Percentiles rank a stretch among this genome's conserved stretches.
These are phyloP conservation scores for Tolypocladium album DNA, from an alignment of 2,329 filamentous ascomycete species.

Conservation along the genomic window DNA sequence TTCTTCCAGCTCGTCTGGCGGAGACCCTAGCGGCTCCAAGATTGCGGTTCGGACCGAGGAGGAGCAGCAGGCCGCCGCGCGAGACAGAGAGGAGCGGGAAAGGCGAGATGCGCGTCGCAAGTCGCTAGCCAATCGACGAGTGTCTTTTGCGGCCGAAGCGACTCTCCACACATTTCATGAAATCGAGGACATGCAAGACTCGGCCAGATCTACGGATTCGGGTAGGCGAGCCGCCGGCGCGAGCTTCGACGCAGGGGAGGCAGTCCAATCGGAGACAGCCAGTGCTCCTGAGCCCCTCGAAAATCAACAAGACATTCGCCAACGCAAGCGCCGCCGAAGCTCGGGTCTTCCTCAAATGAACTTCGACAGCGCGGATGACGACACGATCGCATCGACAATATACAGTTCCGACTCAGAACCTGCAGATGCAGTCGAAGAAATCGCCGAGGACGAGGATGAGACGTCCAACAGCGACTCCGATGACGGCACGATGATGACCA, in stretches of 20 bases:
- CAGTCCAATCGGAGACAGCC: conserved; percentile 50
- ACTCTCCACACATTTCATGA: conserved; percentile 97
- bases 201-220: conserved; percentile 68
- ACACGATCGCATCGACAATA: conserved; percentile 65
- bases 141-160: conserved; percentile 94
- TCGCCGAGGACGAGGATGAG: conserved; percentile 40
- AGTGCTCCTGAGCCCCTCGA: conserved; percentile 49
- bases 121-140: conserved; percentile 82
- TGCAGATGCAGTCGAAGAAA: conserved; percentile 43
- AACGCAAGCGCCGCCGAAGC: conserved; percentile 50
- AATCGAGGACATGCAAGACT: conserved; percentile 79
- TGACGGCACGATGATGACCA: conserved; percentile 70
- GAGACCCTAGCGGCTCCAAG: conserved; percentile 34
- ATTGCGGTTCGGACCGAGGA: conserved; percentile 59
- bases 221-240: conserved; percentile 54
- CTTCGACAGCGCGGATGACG: conserved; percentile 54
- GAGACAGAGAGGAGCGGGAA: conserved; percentile 61
- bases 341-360: conserved; percentile 56
- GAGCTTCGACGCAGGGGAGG: conserved; percentile 28
- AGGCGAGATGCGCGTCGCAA: conserved; percentile 83
- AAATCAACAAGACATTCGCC: conserved; percentile 48
- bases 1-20: conserved; percentile 7
- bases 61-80: conserved; percentile 57
- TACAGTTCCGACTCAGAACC: conserved; percentile 58
- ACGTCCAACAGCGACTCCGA: conserved; percentile 50